Evolutionary conservation across 306 rosid species (phyloP).

Genomic region (Dryas drummondii): DNA sequence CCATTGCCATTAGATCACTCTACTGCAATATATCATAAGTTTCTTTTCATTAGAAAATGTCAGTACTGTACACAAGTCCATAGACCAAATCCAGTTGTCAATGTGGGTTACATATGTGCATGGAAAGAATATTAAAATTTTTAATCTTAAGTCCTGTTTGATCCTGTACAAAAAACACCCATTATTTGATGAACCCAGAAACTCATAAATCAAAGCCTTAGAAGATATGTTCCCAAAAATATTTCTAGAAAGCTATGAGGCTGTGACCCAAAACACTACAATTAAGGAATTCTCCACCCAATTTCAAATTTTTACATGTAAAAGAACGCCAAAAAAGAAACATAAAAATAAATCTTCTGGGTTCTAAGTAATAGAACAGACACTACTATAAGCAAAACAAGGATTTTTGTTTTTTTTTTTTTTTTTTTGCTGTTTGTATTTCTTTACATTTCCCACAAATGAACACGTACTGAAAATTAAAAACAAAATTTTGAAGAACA

Average conservation of each 20-base stretch:
- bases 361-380: background rate
- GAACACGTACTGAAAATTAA: background rate
- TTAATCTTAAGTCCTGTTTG: background rate
- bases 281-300: background rate
- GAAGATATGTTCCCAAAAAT: background rate
- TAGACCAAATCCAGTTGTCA: background rate
- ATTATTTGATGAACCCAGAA: background rate
- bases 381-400: background rate
- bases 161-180: background rate
- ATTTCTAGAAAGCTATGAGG: background rate
- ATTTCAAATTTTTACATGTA: background rate
- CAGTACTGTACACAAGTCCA: constrained; percentile 3
- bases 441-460: background rate
- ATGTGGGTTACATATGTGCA: background rate
- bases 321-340: background rate
- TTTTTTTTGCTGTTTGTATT: background rate
- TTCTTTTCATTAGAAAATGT: constrained; percentile 6
- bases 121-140: background rate
- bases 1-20: constrained; percentile 6
- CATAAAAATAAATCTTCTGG: background rate
- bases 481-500: background rate
- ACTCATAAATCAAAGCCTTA: background rate
- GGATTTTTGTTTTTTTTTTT: background rate
- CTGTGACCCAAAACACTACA: background rate
- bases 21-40: background rate